phyloP scores from a whole-genome alignment of 129 eudicot genomes.

The Chrysanthemum lavandulifolium region DNA sequence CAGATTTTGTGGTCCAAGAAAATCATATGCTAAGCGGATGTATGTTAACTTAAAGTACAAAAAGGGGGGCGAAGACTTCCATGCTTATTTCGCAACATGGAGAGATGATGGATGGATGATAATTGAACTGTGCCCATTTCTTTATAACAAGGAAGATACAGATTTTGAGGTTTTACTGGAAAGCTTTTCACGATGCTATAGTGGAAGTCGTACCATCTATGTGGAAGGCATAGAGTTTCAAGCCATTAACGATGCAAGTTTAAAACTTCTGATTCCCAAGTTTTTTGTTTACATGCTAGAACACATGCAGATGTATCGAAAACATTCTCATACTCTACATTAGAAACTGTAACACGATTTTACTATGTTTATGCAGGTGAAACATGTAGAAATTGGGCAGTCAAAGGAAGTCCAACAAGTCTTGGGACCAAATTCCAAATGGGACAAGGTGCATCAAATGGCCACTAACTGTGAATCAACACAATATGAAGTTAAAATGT shows the following conservation, averaged over 20 bases:
- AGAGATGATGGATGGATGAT: conserved; percentile 9
- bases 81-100: conserved; percentile 11
- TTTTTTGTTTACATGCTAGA: too few species aligned
- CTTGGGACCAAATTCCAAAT: neutral
- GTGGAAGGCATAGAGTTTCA: conserved; percentile 14
- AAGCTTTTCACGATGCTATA: conserved; percentile 1
- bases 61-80: neutral
- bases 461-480: neutral
- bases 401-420: neutral
- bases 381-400: neutral
- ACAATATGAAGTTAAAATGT: too few species aligned
- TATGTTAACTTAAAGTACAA: conserved; percentile 1
- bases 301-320: too few species aligned
- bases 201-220: conserved; percentile 5
- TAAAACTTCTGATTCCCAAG: neutral
- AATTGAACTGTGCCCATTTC: neutral
- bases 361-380: neutral
- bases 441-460: neutral
- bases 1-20: neutral
- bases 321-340: neutral
- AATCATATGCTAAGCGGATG: neutral
- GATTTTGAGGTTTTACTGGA: conserved; percentile 11
- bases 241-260: conserved; percentile 3
- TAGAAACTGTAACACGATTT: neutral
- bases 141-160: neutral